Evolutionary conservation across 129 eudicot genomes (phyloP).

Genomic region (Centella asiatica): DNA sequence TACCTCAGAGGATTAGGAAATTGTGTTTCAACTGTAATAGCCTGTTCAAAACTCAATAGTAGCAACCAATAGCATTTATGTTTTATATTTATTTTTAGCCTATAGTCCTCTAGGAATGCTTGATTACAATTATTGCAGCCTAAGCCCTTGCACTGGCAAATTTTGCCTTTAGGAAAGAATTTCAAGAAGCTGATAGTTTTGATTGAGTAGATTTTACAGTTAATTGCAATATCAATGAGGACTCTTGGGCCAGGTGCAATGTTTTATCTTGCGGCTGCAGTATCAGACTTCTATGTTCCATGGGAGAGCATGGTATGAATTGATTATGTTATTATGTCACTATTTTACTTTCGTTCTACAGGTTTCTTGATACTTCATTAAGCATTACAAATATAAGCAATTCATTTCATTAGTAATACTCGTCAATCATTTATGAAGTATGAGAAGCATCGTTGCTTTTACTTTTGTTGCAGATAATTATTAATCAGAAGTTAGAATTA

Average conservation of each 20-base stretch:
- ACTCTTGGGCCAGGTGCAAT: constrained; percentile 70
- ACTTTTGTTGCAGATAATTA: no score
- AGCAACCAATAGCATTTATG: neutral
- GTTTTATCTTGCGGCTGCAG: constrained; percentile 99
- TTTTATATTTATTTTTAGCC: neutral
- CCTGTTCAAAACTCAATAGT: no score
- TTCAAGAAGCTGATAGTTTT: neutral
- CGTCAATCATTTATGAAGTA: neutral
- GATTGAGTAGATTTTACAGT: constrained; percentile 48
- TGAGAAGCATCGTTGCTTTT: neutral
- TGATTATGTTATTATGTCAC: neutral
- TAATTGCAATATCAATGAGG: constrained; percentile 58
- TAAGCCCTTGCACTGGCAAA: neutral
- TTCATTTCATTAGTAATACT: no score
- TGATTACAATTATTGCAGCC: neutral
- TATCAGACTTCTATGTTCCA: constrained; percentile 96
- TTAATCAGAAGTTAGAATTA: no score
- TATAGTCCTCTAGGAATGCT: no score
- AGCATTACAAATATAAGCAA: no score
- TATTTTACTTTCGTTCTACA: neutral
- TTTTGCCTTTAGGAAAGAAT: neutral
- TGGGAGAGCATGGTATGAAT: constrained; percentile 88
- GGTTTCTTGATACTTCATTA: neutral
- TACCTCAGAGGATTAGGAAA: no score
- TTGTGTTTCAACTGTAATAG: no score